Evolutionary conservation across 495 filamentous ascomycete species (phyloP), one percentile per base, ranked within the genome.

Genomic region (Pyrenula aspistea): DNA sequence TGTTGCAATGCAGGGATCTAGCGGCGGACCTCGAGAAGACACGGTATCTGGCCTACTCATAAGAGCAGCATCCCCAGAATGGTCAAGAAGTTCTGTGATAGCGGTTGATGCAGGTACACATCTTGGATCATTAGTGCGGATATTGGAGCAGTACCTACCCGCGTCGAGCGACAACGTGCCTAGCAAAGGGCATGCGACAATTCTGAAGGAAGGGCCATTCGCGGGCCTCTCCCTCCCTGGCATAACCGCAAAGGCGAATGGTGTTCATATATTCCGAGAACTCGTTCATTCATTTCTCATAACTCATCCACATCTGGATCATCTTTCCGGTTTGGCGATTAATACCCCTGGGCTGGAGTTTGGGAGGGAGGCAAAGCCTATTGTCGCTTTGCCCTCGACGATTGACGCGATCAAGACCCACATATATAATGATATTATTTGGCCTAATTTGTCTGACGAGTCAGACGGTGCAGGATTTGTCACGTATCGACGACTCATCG

Each of bases 361-460:
- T n/a, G 85, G 83, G 25, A 76, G 74, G 49, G 80, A 80, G 12
- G 87, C 89, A 4, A 98, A 96, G 66, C 77, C 84, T 21, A 71
- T 98, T 10, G 89, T 91, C 2, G 93, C 86, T 8, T 71, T 96
- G 1, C 90, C 91, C 0, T 84, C 81, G 19, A 92, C 91, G 31
- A 89, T 98, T 49, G 74, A 84, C 12, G 91, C 91, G 2, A 82
- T 98, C 66, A 96, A 96, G 65, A 81, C 76, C 10, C 91, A 98
- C 68, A 86, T 98, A 56, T 98, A 97, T 74, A 98, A 98, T 71
- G 91, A 96, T 64, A 69, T 96, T 50, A 94, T 98, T 54, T 98
- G 94, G 94, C 93, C 93, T 0, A 98, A 98, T 61, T 73, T 98
- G 31, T 93, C 90, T 0, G 91, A 97, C 68, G 94, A 98, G 72